Evolutionary conservation across 345 rosid species (phyloP).

Genomic region (Dimocarpus longan): DNA sequence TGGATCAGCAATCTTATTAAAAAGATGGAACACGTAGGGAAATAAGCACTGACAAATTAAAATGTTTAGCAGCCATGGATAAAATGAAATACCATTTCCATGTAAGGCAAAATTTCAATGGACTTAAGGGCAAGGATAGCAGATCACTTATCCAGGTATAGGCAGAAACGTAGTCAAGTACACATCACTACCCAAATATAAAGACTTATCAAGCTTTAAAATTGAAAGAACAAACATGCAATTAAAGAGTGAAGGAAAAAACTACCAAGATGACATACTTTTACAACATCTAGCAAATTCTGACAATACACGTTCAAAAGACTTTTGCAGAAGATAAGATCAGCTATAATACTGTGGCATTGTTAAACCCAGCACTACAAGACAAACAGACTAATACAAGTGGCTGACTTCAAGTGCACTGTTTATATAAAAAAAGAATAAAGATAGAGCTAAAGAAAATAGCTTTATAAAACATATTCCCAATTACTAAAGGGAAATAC

Average conservation of each 20-base stretch:
- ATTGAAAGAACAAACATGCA: background rate
- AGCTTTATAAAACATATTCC: background rate
- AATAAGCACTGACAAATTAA: background rate
- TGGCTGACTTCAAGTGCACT: background rate
- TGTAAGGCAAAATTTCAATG: conserved; percentile 1
- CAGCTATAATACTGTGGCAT: background rate
- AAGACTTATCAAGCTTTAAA: background rate
- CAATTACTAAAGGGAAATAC: background rate
- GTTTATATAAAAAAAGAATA: background rate
- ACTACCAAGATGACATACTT: background rate
- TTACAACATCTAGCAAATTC: background rate
- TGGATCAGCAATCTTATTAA: conserved; percentile 19
- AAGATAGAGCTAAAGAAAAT: background rate
- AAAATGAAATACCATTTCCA: background rate
- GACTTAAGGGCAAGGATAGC: background rate
- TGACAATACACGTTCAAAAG: background rate
- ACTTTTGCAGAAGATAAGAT: no score
- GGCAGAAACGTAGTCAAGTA: background rate
- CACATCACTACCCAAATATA: background rate
- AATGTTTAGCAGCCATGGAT: background rate
- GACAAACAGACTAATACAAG: background rate
- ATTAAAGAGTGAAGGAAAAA: no score
- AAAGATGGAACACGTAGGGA: background rate
- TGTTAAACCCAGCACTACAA: background rate
- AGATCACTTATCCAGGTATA: conserved; percentile 2